Evolutionary conservation across 345 rosid species (phyloP).

Genomic region (Camelina sativa): DNA sequence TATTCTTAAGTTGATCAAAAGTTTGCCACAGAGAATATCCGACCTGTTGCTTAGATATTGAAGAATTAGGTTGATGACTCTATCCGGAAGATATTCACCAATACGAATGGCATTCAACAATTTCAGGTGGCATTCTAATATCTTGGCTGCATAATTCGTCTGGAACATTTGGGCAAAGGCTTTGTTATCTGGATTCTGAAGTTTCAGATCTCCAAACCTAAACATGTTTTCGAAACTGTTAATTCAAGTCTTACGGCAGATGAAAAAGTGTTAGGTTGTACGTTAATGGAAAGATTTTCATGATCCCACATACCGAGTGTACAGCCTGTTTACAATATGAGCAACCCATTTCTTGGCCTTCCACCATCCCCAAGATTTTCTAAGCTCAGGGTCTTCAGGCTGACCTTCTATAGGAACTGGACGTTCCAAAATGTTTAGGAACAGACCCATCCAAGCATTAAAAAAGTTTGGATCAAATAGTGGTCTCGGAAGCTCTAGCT

Average conservation of each 20-base stretch:
- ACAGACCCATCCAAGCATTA: conserved; percentile 93
- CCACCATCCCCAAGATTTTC: conserved; percentile 99
- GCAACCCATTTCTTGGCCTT: conserved; percentile 98
- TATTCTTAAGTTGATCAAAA: conserved; percentile 1
- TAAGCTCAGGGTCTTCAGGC: conserved; percentile 82
- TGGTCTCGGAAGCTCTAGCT: conserved; percentile 98
- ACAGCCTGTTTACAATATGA: conserved; percentile 94
- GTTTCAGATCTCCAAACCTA: conserved; percentile 97
- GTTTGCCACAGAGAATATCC: conserved; percentile 30
- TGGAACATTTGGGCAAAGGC: conserved; percentile 95
- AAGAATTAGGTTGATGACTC: conserved; percentile 95
- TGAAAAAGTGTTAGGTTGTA: conserved; percentile 9
- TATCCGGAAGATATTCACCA: conserved; percentile 96
- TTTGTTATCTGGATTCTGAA: conserved; percentile 88
- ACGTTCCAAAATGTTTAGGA: conserved; percentile 90
- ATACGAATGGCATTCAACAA: conserved; percentile 74
- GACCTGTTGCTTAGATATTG: conserved; percentile 97
- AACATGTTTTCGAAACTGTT: conserved; percentile 8
- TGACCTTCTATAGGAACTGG: conserved; percentile 90
- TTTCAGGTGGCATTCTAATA: conserved; percentile 91
- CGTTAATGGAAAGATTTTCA: not conserved
- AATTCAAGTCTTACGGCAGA: not conserved
- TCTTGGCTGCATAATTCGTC: conserved; percentile 88
- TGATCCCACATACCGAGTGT: conserved; percentile 64
- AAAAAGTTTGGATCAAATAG: conserved; percentile 80